These are phyloP conservation scores for Penicillium cataractarum DNA, from an alignment of 495 filamentous ascomycete species.

Conservation along the genomic window DNA sequence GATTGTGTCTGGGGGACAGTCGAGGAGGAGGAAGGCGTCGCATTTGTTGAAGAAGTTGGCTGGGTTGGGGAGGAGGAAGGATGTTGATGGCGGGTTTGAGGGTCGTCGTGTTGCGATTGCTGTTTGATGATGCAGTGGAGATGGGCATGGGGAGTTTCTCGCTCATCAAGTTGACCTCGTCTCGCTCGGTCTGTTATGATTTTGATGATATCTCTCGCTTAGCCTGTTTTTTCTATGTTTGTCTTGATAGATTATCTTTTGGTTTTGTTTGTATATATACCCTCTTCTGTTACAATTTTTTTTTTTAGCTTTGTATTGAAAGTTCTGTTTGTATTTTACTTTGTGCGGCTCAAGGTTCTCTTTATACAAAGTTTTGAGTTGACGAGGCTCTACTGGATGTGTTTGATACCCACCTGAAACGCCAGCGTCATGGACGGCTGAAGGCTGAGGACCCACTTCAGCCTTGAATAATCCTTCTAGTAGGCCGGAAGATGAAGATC, in stretches of 20 bases:
- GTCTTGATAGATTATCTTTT: conserved; percentile 3
- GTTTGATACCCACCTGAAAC: neutral
- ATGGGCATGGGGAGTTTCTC: no score
- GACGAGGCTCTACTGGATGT: neutral
- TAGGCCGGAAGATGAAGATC: neutral
- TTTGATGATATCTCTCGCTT: conserved; percentile 1
- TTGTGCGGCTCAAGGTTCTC: neutral
- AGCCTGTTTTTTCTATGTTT: neutral
- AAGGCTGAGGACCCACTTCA: no score
- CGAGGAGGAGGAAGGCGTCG: conserved; percentile 21
- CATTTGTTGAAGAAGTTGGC: conserved; percentile 29
- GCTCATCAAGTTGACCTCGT: no score
- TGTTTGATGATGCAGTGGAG: conserved; percentile 12
- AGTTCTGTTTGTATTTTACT: neutral
- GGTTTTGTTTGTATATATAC: conserved; percentile 2
- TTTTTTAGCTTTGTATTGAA: neutral
- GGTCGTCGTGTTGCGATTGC: conserved; percentile 5
- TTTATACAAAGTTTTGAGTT: neutral
- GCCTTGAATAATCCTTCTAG: neutral
- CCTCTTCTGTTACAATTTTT: neutral
- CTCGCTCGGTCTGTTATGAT: neutral
- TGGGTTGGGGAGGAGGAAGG: conserved; percentile 22
- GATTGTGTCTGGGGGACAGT: neutral
- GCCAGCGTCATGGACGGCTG: neutral
- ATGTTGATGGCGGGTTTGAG: conserved; percentile 8